phyloP scores from a whole-genome alignment of 169 alveolate species.

The Plasmodium falciparum region DNA sequence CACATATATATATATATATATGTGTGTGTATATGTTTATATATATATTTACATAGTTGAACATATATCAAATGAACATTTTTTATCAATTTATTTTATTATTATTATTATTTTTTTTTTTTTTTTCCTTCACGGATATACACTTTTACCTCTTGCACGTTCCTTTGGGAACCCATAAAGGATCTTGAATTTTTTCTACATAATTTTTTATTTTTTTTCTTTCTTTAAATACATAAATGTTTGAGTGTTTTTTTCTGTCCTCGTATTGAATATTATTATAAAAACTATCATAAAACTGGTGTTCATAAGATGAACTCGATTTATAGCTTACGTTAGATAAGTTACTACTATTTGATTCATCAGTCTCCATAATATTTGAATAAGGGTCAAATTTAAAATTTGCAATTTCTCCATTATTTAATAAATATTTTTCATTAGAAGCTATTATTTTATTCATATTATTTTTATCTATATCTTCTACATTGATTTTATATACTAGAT shows the following conservation, averaged over 20 bases:
- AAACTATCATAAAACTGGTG: slow-evolving; percentile 25
- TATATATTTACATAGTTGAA: neutral
- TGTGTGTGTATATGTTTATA: neutral
- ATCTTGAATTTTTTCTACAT: slow-evolving; percentile 15
- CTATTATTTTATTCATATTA: neutral
- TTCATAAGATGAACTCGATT: slow-evolving; percentile 14
- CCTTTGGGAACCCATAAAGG: slow-evolving; percentile 64
- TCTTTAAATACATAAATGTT: slow-evolving; percentile 32
- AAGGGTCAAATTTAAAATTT: slow-evolving; percentile 4
- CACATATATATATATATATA: slow-evolving; percentile 5
- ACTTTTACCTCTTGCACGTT: slow-evolving; percentile 18
- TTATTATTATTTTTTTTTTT: slow-evolving; percentile 3
- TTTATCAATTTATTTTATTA: neutral
- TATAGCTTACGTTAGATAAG: slow-evolving; percentile 3
- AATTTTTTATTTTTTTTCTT: slow-evolving; percentile 2
- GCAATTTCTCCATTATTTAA: slow-evolving; percentile 7
- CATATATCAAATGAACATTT: neutral
- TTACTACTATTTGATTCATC: slow-evolving; percentile 19
- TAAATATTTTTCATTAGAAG: neutral
- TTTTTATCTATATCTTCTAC: slow-evolving; percentile 18
- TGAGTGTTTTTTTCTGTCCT: neutral
- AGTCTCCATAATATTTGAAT: neutral
- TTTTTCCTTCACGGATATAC: slow-evolving; percentile 1
- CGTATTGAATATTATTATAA: slow-evolving; percentile 21
- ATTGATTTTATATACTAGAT: slow-evolving; percentile 22